Evolutionary conservation across 2,329 filamentous ascomycete species (phyloP).

Genomic region (Bipolaris cookei): DNA sequence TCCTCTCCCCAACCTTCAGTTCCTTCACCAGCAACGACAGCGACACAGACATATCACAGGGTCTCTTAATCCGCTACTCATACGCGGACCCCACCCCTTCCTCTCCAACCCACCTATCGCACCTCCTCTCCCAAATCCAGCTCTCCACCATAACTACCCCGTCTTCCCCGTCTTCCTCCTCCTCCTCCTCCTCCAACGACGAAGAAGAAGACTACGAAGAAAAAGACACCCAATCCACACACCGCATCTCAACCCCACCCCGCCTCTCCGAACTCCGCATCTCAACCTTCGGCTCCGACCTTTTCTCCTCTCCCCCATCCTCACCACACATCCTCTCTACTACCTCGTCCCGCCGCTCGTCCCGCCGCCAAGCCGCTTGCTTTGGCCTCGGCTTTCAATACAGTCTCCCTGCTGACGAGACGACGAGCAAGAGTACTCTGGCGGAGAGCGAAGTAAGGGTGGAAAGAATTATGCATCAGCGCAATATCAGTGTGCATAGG

Average conservation of each 20-base stretch:
- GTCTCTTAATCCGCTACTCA: constrained; percentile 30
- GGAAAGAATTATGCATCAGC: neutral
- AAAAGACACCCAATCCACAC: constrained; percentile 10
- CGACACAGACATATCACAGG: constrained; percentile 30
- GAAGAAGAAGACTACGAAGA: constrained; percentile 16
- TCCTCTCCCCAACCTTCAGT: constrained; percentile 44
- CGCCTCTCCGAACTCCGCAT: constrained; percentile 34
- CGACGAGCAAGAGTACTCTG: constrained; percentile 36
- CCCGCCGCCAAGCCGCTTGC: constrained; percentile 40
- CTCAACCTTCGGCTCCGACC: constrained; percentile 38
- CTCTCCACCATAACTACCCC: neutral
- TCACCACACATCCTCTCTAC: constrained; percentile 14
- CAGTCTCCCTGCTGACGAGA: constrained; percentile 40
- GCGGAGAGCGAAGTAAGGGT: constrained; percentile 19
- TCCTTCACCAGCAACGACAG: constrained; percentile 42
- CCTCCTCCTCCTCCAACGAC: neutral
- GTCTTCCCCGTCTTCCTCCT: no score
- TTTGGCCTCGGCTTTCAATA: constrained; percentile 46
- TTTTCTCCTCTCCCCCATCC: constrained; percentile 36
- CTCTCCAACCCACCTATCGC: constrained; percentile 5
- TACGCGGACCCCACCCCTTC: constrained; percentile 18
- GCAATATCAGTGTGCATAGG: constrained; percentile 22
- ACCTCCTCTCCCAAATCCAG: constrained; percentile 11
- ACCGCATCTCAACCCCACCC: constrained; percentile 29
- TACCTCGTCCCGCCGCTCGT: constrained; percentile 16